phyloP scores from a whole-genome alignment of 2,329 filamentous ascomycete species.

The Cladobotryum protrusum region DNA sequence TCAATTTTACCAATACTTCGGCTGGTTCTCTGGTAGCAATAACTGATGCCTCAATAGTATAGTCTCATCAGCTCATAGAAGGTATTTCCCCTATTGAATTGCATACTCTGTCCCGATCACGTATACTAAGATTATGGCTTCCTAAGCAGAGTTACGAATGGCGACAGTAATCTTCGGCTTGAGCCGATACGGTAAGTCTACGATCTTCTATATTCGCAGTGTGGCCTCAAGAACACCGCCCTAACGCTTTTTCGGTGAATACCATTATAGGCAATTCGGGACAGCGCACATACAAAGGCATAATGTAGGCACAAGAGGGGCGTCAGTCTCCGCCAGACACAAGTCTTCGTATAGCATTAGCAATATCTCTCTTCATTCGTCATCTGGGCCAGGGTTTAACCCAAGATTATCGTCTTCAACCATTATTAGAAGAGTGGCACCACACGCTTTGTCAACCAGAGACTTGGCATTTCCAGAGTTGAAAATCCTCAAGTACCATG shows the following conservation, averaged over 20 bases:
- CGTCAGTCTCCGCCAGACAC: slow-evolving; percentile 15
- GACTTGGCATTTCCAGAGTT: slow-evolving; percentile 35
- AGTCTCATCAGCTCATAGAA: not conserved
- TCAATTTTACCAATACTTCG: not conserved
- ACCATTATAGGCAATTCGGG: not conserved
- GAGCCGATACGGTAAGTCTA: too few relatives aligned
- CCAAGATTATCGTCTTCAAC: slow-evolving; percentile 50
- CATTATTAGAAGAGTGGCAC: slow-evolving; percentile 38
- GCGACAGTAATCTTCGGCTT: too few relatives aligned
- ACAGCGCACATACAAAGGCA: not conserved
- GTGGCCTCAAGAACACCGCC: too few relatives aligned
- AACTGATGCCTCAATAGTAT: not conserved
- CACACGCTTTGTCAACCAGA: slow-evolving; percentile 26
- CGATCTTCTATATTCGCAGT: too few relatives aligned
- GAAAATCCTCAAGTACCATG: slow-evolving; percentile 25
- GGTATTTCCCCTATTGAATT: not conserved
- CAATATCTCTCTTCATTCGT: slow-evolving; percentile 45
- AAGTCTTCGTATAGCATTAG: slow-evolving; percentile 44
- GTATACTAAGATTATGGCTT: not conserved
- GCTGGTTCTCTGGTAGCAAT: not conserved
- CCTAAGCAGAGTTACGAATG: not conserved
- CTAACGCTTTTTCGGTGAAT: not conserved
- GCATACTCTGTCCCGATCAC: not conserved
- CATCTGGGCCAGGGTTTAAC: slow-evolving; percentile 41
- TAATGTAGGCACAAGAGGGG: not conserved